Evolutionary conservation across 1,284 basidiomycete genomes (phyloP).

Genomic region (Sporisorium scitamineum): DNA sequence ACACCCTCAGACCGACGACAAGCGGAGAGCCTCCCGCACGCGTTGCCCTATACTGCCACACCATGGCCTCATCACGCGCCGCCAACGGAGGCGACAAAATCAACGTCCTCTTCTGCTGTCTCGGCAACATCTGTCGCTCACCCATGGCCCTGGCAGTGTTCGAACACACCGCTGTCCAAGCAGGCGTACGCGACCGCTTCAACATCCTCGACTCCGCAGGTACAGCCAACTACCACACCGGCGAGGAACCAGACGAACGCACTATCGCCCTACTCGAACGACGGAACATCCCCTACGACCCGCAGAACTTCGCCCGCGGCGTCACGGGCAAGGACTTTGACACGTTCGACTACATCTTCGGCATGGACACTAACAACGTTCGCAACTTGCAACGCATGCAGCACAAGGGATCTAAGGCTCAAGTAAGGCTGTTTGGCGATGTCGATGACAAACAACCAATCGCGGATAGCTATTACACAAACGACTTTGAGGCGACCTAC

Average conservation of each 20-base stretch:
- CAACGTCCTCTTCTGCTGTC: constrained; percentile 64
- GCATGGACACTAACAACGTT: constrained; percentile 71
- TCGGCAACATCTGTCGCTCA: constrained; percentile 66
- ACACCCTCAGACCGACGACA: neutral
- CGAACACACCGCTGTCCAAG: constrained; percentile 39
- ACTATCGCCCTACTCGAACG: constrained; percentile 70
- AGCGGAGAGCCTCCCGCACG: neutral
- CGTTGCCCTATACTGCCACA: neutral
- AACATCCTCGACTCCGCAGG: constrained; percentile 63
- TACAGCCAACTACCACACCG: constrained; percentile 62
- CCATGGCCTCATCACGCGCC: constrained; percentile 6
- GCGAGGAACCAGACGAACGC: constrained; percentile 62
- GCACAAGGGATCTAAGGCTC: constrained; percentile 59
- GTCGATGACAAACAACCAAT: constrained; percentile 53
- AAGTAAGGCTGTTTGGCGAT: constrained; percentile 56
- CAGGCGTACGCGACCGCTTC: constrained; percentile 50
- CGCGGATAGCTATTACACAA: constrained; percentile 70
- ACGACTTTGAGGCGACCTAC: constrained; percentile 70
- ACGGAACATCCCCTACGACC: constrained; percentile 70
- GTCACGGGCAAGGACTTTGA: constrained; percentile 69
- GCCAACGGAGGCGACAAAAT: constrained; percentile 14
- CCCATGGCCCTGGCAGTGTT: constrained; percentile 66
- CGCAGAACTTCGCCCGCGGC: constrained; percentile 66
- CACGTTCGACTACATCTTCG: constrained; percentile 72
- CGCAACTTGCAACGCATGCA: constrained; percentile 68